Evolutionary conservation across 192 early-diverging fungal species (phyloP), one percentile per base, ranked within the genome.

Genomic region (Spizellomyces punctatus): DNA sequence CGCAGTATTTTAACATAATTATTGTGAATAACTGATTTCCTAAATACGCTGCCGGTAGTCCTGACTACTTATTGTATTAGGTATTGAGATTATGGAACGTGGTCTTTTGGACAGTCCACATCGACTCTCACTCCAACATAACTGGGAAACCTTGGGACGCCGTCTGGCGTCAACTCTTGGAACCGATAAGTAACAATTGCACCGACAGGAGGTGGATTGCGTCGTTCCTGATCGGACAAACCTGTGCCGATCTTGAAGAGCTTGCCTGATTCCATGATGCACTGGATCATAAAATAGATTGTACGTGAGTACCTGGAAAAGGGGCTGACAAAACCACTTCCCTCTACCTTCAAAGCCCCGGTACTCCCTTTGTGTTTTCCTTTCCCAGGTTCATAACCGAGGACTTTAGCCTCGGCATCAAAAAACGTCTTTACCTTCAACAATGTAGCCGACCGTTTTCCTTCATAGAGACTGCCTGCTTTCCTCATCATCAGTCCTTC

Each of bases 351-450:
- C 19, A 91, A 76, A 50, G 86, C 79, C 17, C 90, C 90, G 65
- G 77, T 83, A 21, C 81, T 78, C 41, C 75, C 79, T 14, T 70
- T 76, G 69, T 91, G 61, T 71, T 83, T 87, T 9, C 89, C 90
- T 8, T 78, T 84, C n/a, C 81, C 84, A 14, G 59, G 44, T 66
- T 87, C 82, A 61, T 85, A 47, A 0, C 78, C 89, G n/a, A 81
- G 69, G 8, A 92, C 85, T 21, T 82, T 63, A 1, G 91, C 91
- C 58, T 92, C 91, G 10, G 88, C 91, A 64, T 92, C 91, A 75
- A 84, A 86, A 52, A 92, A 92, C 10, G 74, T 82, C 73, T 92
- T 92, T 71, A 92, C 85, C 72, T 92, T 91, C 54, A 89, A 79
- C 10, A 90, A 66, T 22, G 85, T 88, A 16, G 41, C 67, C 52